phyloP scores from a whole-genome alignment of 352 stramenopile genomes.

The Globisporangium splendens region DNA sequence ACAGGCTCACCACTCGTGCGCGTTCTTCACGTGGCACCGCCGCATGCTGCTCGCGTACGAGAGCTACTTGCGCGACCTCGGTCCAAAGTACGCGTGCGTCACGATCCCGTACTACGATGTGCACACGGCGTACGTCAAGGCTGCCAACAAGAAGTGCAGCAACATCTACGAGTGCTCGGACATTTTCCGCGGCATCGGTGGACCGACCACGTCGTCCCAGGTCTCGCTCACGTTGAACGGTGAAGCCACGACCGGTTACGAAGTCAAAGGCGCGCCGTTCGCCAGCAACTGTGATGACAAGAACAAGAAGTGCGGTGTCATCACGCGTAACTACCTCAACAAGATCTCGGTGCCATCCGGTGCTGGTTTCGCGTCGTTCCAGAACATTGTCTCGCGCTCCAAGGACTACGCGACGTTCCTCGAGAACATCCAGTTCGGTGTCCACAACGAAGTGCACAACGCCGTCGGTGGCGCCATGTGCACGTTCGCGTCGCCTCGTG shows the following conservation, averaged over 20 bases:
- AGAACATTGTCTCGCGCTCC: constrained; percentile 20
- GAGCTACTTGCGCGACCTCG: constrained; percentile 40
- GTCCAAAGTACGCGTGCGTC: constrained; percentile 26
- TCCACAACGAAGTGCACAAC: constrained; percentile 38
- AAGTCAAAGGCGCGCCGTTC: constrained; percentile 16
- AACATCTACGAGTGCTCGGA: constrained; percentile 32
- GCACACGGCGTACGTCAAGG: constrained; percentile 38
- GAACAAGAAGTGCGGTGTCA: constrained; percentile 21
- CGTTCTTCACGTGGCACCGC: constrained; percentile 43
- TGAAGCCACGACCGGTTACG: constrained; percentile 19
- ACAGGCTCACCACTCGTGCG: constrained; percentile 31
- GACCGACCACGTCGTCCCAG: constrained; percentile 12
- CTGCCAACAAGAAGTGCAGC: constrained; percentile 21
- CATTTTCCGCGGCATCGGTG: constrained; percentile 29
- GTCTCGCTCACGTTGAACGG: constrained; percentile 25
- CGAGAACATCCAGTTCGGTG: constrained; percentile 28
- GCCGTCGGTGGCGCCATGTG: constrained; percentile 24
- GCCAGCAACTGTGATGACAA: constrained; percentile 29
- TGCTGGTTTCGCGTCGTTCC: constrained; percentile 30
- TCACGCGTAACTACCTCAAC: constrained; percentile 29
- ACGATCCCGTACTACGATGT: constrained; percentile 52
- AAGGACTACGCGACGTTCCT: constrained; percentile 29
- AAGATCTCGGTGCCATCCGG: constrained; percentile 27
- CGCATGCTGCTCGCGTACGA: constrained; percentile 43
- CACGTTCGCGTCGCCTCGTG: constrained; percentile 20